Evolutionary conservation across 345 rosid species (phyloP).

Genomic region (Eucalyptus guilfoylei): DNA sequence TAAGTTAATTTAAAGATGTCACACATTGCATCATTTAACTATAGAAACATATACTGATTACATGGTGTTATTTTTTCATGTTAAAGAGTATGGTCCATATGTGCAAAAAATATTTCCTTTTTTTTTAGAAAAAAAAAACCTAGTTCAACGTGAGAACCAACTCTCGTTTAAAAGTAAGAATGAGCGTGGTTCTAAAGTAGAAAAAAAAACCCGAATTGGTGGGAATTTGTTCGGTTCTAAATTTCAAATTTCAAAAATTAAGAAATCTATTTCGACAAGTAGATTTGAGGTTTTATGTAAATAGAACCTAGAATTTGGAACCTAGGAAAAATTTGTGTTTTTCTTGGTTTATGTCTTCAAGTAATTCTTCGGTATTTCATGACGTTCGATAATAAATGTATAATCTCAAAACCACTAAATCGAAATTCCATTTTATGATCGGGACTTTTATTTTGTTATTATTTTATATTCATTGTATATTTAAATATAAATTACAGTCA

Average conservation of each 20-base stretch:
- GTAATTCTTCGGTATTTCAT: rapidly evolving
- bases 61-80: background rate
- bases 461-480: rapidly evolving
- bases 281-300: rapidly evolving
- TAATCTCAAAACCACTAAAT: rapidly evolving
- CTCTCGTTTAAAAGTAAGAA: background rate
- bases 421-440: no score
- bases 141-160: rapidly evolving
- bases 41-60: background rate
- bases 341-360: no score
- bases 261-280: rapidly evolving
- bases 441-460: no score
- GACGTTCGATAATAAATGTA: rapidly evolving
- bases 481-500: rapidly evolving
- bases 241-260: rapidly evolving
- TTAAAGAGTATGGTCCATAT: background rate
- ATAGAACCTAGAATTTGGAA: no score
- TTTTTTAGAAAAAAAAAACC: background rate
- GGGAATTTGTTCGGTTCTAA: rapidly evolving
- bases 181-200: no score
- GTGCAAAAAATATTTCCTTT: rapidly evolving
- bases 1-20: background rate
- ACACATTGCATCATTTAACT: background rate
- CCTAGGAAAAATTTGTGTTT: no score
- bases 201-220: rapidly evolving